Base-by-base conservation (phyloP, 2,329 filamentous ascomycete species). In the Aspergillus pseudoglaucus region DNA sequence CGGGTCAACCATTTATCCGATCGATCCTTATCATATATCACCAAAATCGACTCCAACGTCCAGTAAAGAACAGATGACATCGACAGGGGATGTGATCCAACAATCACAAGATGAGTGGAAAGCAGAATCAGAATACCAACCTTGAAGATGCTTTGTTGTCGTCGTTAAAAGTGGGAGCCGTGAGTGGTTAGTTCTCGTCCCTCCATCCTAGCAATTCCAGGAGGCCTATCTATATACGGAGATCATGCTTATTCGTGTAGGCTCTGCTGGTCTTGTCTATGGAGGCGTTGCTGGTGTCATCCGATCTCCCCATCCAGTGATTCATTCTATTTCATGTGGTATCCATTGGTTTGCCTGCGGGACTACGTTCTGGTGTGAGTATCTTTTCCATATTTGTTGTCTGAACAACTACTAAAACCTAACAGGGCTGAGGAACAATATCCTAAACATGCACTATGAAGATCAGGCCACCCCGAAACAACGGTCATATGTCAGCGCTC, bases 281-380 rank as follows among this genome's bases (percentile, higher is more conserved):
- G 86, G 85, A 32, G 83, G 85, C 45, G 79, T 84, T 44, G 78
- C 79, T 32, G 90, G 88, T 23, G 84, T 94, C 42, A 67, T 90
- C 42, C 79, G 82, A 49, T 84, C 85, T 15, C 76, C 74, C 18
- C 80, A 87, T 3, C 76, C 80, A 3, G 64, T 82, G 2, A 68
- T 91, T 6, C 91, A 89, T 69, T 84, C 88, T 0, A 57, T 85
- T 10, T 78, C 84, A 33, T 83, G 85, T 18, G 86, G 88, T 15
- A 74, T 88, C 37, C 89, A 95, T 70, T 95, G 88, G 81, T 88
- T 88, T 67, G 77, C 81, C 38, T 77, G 94, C 35, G 88, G 88
- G 32, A 81, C 79, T 42, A 86, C 81, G 14, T 96, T 84, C 64
- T 91, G 84, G 77, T 84, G 85, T 83, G 74, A 61, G 80, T 69